Base-by-base conservation (phyloP, 345 rosid species). In the Conringia planisiliqua region DNA sequence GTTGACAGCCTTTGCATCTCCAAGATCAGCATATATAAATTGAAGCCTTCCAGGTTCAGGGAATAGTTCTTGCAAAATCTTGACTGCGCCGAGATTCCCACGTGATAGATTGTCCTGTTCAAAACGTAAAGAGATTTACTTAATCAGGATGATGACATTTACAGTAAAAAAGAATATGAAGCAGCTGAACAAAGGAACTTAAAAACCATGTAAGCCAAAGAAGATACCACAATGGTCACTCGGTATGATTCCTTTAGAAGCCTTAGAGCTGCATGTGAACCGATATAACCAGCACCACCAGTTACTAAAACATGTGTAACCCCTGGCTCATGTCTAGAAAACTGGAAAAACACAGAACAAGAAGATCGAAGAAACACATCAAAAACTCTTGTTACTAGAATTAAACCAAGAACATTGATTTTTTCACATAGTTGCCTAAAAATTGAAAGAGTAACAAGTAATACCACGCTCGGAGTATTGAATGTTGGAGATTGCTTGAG, bases 401-500 rank as follows among this genome's bases (percentile, higher is more conserved):
- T n/a, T n/a, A n/a, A n/a, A n/a, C n/a, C n/a, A n/a, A n/a, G n/a
- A n/a, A n/a, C n/a, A n/a, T n/a, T n/a, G n/a, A n/a, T n/a, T n/a
- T n/a, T n/a, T n/a, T n/a, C n/a, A n/a, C n/a, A n/a, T n/a, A n/a
- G n/a, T n/a, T n/a, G n/a, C n/a, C n/a, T n/a, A n/a, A n/a, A n/a
- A n/a, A n/a, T n/a, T n/a, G n/a, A n/a, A n/a, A n/a, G n/a, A n/a
- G n/a, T n/a, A n/a, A n/a, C n/a, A n/a, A n/a, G n/a, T n/a, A n/a
- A n/a, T 61, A 95, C 97, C 87, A 47, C 79, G 72, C 86, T 95
- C 0, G 94, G 87, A 56, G 85, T 51, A 62, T 62, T 87, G 71
- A 92, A 92, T 3, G 86, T 78, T 51, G 95, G 88, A 56, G 97
- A 90, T 64, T 89, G 96, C 82, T 95, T 95, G 40, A 92, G 90